Evolutionary conservation across 148 eudicot genomes (phyloP), one percentile per base, ranked within the genome.

Genomic region (Vaccinium corymbosum): DNA sequence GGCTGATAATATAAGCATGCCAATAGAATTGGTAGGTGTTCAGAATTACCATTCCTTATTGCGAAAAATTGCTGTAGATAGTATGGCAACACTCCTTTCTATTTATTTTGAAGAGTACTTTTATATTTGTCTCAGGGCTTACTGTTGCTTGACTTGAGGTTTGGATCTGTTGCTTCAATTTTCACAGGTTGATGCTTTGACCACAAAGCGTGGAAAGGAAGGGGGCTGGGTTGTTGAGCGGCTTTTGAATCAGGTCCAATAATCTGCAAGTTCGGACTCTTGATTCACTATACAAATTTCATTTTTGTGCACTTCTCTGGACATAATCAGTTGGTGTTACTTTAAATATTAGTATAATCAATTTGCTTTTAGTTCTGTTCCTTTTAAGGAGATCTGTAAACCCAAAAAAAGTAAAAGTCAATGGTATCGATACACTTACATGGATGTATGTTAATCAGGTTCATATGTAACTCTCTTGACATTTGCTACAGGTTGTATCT

Each of bases 151-250:
- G 74, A 46, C 83, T 32, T 81, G 32, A 20, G 29, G n/a, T 22
- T 76, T 19, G 52, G 57, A 80, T 74, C 29, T 74, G 72, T 50
- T 11, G 56, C 52, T 81, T 22, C 50, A 29, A 14, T 9, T 29
- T 70, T 61, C 42, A 74, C 89, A 94, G 95, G 95, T 95, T 73
- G 98, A 95, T 90, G 94, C 98, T 82, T 88, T 95, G 83, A 91
- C 97, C 61, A 91, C 95, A 51, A 90, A 86, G 80, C 95, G 93
- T 73, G 98, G 94, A 62, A 86, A 86, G 85, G 93, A 95, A 87
- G 97, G 98, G 79, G 94, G 93, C 22, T 83, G 92, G 93, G 94
- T 92, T 52, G 95, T 93, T 53, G 95, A 90, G 66, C 89, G 97
- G 79, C 94, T 94, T 80, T 61, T 94, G 88, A 93, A 90, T 76